phyloP scores from a whole-genome alignment of 306 rosid species.

The Styphnolobium japonicum region DNA sequence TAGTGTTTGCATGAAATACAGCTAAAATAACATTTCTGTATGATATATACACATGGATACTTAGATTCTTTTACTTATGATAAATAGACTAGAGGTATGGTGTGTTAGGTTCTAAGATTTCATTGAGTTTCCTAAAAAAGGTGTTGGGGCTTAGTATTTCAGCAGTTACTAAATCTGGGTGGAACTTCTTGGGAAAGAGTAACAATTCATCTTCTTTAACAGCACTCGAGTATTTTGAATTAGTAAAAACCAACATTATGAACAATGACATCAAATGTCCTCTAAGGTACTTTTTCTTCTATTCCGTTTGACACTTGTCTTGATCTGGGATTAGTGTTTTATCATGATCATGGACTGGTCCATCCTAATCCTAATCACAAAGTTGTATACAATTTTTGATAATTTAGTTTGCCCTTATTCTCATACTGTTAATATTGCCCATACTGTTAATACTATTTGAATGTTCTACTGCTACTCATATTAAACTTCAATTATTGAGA shows the following conservation, averaged over 20 bases:
- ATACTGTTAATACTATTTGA: constrained; percentile 18
- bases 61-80: too few relatives aligned
- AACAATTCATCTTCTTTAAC: neutral
- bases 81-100: too few relatives aligned
- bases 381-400: neutral
- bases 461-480: constrained; percentile 7
- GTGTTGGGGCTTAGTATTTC: too few relatives aligned
- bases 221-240: neutral
- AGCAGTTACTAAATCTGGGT: neutral
- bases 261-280: neutral
- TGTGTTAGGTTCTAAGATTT: too few relatives aligned
- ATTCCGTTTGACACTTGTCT: neutral
- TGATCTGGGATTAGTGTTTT: neutral
- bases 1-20: neutral
- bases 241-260: neutral
- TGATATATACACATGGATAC: neutral
- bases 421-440: neutral
- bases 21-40: neutral
- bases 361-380: neutral
- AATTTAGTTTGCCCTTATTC: neutral
- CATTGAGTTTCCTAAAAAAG: too few relatives aligned
- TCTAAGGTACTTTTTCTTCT: neutral
- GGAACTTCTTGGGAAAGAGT: constrained; percentile 3
- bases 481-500: constrained; percentile 24
- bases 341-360: neutral